Evolutionary conservation across 345 rosid genomes (phyloP).

Genomic region (Citrus mangshanensis): DNA sequence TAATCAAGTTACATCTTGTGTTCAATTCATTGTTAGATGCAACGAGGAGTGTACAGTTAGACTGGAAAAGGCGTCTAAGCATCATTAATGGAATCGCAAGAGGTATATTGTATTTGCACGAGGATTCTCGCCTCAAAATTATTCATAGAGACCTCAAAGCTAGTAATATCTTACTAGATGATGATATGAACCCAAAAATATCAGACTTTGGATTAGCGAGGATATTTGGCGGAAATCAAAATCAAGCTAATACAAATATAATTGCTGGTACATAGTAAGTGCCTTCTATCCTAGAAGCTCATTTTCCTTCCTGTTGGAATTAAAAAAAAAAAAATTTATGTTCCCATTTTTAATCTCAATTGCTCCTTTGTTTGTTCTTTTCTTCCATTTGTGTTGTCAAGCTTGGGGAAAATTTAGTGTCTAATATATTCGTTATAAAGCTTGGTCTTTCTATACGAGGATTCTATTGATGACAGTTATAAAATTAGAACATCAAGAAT

Average conservation of each 20-base stretch:
- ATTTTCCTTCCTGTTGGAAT: neutral
- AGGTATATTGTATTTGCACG: slow-evolving; percentile 40
- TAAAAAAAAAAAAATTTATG: no score
- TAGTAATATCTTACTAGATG: slow-evolving; percentile 22
- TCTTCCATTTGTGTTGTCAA: neutral
- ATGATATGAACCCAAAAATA: slow-evolving; percentile 25
- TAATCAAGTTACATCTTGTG: no score
- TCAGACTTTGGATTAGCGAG: slow-evolving; percentile 38
- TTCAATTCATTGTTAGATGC: slow-evolving; percentile 7
- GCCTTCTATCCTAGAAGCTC: neutral
- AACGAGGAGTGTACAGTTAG: neutral
- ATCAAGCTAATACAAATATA: slow-evolving; percentile 26
- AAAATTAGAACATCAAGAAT: no score
- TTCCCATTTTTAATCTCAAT: neutral
- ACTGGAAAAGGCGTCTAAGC: slow-evolving; percentile 24
- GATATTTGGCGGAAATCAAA: slow-evolving; percentile 34
- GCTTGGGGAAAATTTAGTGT: no score
- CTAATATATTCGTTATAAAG: no score
- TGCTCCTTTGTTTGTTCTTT: neutral
- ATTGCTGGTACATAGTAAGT: slow-evolving; percentile 41
- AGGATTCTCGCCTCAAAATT: slow-evolving; percentile 36
- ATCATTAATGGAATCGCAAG: slow-evolving; percentile 37
- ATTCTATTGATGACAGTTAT: no score
- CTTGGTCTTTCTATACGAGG: no score
- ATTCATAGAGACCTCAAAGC: slow-evolving; percentile 33